phyloP scores from a whole-genome alignment of 306 rosid species.

The Inga oerstediana region DNA sequence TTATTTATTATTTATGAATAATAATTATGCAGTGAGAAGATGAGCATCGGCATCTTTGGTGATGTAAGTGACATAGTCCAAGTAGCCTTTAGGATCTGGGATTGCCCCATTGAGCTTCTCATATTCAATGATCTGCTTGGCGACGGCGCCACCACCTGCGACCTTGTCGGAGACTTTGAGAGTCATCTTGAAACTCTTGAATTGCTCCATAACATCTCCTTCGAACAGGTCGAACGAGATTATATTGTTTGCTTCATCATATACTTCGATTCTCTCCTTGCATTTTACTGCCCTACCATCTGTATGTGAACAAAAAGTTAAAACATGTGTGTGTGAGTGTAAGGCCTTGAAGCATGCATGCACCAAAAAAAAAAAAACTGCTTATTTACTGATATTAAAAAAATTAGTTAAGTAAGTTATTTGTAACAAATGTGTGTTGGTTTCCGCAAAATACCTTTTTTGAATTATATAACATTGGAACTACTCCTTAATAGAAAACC shows the following conservation, averaged over 20 bases:
- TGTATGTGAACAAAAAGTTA: not conserved
- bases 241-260: not conserved
- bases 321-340: too few relatives aligned
- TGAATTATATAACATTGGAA: too few relatives aligned
- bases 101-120: slow-evolving; percentile 20
- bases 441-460: too few relatives aligned
- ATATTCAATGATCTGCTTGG: not conserved
- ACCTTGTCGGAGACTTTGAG: not conserved
- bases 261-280: not conserved
- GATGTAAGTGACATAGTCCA: not conserved
- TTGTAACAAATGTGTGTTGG: too few relatives aligned
- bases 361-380: too few relatives aligned
- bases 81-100: not conserved
- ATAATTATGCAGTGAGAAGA: not conserved
- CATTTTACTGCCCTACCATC: not conserved
- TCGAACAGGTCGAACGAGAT: not conserved
- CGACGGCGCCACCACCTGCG: not conserved
- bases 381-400: too few relatives aligned
- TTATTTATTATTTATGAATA: too few relatives aligned
- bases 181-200: slow-evolving; percentile 2
- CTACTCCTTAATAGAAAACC: too few relatives aligned
- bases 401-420: too few relatives aligned
- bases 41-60: slow-evolving; percentile 12
- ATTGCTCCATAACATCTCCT: not conserved
- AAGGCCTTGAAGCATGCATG: too few relatives aligned